Base-by-base conservation (phyloP, 164 flowering plant species). In the Stephania japonica region DNA sequence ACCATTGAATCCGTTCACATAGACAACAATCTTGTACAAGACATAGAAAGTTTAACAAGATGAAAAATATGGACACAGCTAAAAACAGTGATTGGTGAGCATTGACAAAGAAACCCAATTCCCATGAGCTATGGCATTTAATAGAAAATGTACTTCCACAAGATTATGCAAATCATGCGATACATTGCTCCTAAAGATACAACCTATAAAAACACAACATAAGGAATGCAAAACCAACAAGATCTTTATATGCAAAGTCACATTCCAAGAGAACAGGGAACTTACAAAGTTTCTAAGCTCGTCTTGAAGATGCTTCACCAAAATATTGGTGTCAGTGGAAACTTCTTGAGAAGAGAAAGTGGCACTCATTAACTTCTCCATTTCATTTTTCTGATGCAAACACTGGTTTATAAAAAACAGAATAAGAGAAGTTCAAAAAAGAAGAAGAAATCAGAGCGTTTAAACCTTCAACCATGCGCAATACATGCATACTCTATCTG, bases 241-340 rank as follows among this genome's bases (percentile, higher is more conserved):
- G 5, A 53, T 53, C 18, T 12, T 4, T 5, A 53, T 53, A 12
- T 8, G 50, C 61, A 16, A 13, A 4, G 61, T 53, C 61, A 53
- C 18, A 18, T 56, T 50, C 62, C 70, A 76, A 75, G 50, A 32
- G 65, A 53, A 43, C 25, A 72, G 43, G 19, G 10, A 74, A 85
- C 98, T 84, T 85, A 95, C 99, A 80, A 78, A 87, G 71, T 76
- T 86, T 69, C 86, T 84, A 23, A 95, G 92, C 86, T 95, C 98
- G 61, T 93, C 92, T 68, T 86, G 97, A 76, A 95, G 78, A 79
- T 88, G 88, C 83, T 91, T 95, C 78, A 95, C 86, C 89, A 93
- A 82, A 74, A 85, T 74, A 79, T 73, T 69, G 67, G 75, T 77
- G 56, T 86, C 90, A 9, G 82, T 72, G 26, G 82, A 14, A 79